Base-by-base conservation (phyloP, 768 basidiomycete genomes). In the Thelephora aurantiotincta region DNA sequence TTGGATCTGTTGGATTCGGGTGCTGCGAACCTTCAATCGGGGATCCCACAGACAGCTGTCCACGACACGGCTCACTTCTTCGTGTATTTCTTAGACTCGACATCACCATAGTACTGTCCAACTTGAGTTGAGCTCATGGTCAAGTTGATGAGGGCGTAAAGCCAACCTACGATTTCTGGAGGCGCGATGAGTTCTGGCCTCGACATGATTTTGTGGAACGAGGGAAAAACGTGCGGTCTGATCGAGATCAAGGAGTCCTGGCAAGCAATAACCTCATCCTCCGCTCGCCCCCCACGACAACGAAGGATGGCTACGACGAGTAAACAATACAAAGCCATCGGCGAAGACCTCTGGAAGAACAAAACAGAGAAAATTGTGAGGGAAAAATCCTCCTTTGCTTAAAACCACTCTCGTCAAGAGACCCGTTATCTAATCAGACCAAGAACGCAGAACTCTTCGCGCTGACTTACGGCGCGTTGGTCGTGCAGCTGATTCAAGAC, bases 391-490 rank as follows among this genome's bases (percentile, higher is more conserved):
- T 30, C 35, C 42, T 52, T 61, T 58, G 46, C 60, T 47, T 55
- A 53, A n/a, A n/a, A 30, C 26, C 26, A 30, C 26, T 30, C 20
- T 30, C 20, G 20, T 30, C 26, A 30, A 30, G 9, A 30, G 18
- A 33, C 1, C 45, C 20, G n/a, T 9, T 41, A 16, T 43, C 50
- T 44, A 18, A 44, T 35, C 51, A 55, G 51, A 46, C 26, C 52
- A 63, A 97, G 93, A 98, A 96, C 64, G 89, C 92, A 60, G 96
- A 99, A 64, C 75, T 99, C 22, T 98, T 99, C 65, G 84, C 93
- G 2, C 66, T 98, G 49, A 98, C 94, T 18, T 99, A 99, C 55
- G 96, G 96, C 45, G 93, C 93, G 19, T 78, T 98, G 45, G 96
- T 99, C 43, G 91, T 98, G 33, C 96, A 99, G 67, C 76, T 99